Base-by-base conservation (phyloP, 2,329 filamentous ascomycete genomes). In the Aspergillus novoparasiticus region DNA sequence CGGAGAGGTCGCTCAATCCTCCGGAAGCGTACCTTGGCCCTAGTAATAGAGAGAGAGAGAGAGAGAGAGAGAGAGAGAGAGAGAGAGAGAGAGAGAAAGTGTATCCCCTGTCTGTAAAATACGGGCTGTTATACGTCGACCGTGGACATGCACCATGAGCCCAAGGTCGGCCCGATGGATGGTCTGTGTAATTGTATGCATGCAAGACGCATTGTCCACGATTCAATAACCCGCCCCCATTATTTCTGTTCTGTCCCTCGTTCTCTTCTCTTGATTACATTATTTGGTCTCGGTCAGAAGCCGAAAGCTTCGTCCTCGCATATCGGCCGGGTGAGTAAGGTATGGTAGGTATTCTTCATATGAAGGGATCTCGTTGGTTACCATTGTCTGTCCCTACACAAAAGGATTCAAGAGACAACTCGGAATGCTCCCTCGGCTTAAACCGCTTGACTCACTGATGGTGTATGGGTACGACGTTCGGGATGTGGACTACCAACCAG, bases 111-210 rank as follows among this genome's bases (percentile, higher is more conserved):
- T n/a, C n/a, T 34, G 28, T 43, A 51, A 45, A 53, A 10, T 54
- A 55, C 51, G n/a, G 51, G 51, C n/a, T 39, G 30, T 26, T 55
- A 39, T 26, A 36, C 32, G 32, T 54, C 14, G 32, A 16, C 26
- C 14, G 36, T 34, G n/a, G 51, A 39, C 34, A 32, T 10, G 12
- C 12, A 26, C 26, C 36, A 19, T 28, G 43, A 34, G 26, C n/a
- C 19, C 14, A 50, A 26, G n/a, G 43, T 53, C 57, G 57, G 57
- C 57, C 57, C 57, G 57, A 59, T 51, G 21, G 46, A 36, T 36
- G 57, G 32, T 58, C 57, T 58, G 57, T 46, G 43, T 34, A 51
- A 43, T 36, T 16, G 11, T 43, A 59, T 59, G 58, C 58, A 59
- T 59, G 34, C 32, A 54, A 43, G 48, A 11, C 21, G 48, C 48